These are phyloP conservation scores for Phytophthora constricta DNA, from an alignment of 352 stramenopile species.

Conservation along the genomic window DNA sequence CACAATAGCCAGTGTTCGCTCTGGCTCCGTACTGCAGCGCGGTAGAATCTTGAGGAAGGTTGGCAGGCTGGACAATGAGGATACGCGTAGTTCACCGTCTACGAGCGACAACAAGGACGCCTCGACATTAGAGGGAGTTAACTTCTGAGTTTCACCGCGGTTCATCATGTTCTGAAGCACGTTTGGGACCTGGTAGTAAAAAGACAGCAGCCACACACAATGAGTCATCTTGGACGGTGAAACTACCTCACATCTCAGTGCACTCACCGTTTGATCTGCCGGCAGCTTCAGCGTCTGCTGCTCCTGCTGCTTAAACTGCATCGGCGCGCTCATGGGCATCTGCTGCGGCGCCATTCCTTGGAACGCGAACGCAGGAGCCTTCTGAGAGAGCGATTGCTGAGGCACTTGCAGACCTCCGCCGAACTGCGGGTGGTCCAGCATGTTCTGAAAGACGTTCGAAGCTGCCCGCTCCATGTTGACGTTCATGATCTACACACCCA, in stretches of 20 bases:
- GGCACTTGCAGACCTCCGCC: conserved; percentile 32
- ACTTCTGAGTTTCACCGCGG: conserved; percentile 27
- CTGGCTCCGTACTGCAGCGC: conserved; percentile 69
- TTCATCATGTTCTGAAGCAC: conserved; percentile 47
- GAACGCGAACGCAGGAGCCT: conserved; percentile 20
- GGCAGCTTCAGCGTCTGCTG: conserved; percentile 24
- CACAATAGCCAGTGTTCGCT: conserved; percentile 74
- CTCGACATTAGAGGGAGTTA: conserved; percentile 48
- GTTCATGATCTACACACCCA: conserved; percentile 48
- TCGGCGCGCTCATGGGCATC: conserved; percentile 22
- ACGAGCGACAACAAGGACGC: conserved; percentile 61
- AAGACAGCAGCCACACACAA: background rate
- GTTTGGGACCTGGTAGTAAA: conserved; percentile 34
- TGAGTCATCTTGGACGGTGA: conserved; percentile 11
- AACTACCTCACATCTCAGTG: background rate
- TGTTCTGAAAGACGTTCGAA: conserved; percentile 34
- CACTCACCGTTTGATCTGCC: conserved; percentile 35
- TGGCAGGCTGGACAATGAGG: conserved; percentile 52
- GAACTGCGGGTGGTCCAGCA: conserved; percentile 42
- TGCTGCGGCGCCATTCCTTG: conserved; percentile 34
- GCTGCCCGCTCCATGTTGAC: conserved; percentile 46
- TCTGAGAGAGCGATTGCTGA: conserved; percentile 26
- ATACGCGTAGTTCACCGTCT: conserved; percentile 58
- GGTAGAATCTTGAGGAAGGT: conserved; percentile 70
- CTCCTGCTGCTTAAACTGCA: conserved; percentile 35